These are phyloP conservation scores for Mrakiaceae sp. DNA, from an alignment of 1,284 basidiomycete species.

Conservation along the genomic window DNA sequence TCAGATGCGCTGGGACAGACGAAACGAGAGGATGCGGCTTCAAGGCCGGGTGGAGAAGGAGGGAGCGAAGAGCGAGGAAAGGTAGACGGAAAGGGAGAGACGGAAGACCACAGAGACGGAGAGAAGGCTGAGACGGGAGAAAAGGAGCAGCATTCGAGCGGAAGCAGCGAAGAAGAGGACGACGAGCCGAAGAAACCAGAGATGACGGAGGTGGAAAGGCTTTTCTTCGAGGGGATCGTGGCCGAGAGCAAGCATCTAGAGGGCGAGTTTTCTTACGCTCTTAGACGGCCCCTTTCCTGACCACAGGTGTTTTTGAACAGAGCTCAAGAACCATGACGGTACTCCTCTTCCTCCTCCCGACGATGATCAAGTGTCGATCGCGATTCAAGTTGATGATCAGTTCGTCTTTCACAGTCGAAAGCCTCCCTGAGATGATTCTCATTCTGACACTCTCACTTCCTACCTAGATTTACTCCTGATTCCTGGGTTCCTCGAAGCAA, in stretches of 20 bases:
- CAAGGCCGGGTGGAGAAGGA: too few species aligned
- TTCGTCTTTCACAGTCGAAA: slow-evolving; percentile 4
- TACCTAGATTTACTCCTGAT: slow-evolving; percentile 9
- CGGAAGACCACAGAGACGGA: too few species aligned
- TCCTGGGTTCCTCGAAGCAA: slow-evolving; percentile 19
- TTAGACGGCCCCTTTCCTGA: too few species aligned
- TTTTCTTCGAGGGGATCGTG: slow-evolving; percentile 16
- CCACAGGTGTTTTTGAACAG: neutral
- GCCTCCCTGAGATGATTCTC: neutral
- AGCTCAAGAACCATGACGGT: slow-evolving; percentile 17
- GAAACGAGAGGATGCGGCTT: too few species aligned
- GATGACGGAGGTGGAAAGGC: slow-evolving; percentile 13
- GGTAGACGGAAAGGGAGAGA: slow-evolving; percentile 1
- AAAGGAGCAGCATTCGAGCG: too few species aligned
- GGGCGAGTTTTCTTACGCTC: neutral
- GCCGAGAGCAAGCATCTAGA: slow-evolving; percentile 10
- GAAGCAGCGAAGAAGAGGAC: slow-evolving; percentile 8
- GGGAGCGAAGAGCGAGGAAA: neutral
- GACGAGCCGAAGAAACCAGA: slow-evolving; percentile 10
- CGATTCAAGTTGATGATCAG: slow-evolving; percentile 21
- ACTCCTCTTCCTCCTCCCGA: slow-evolving; percentile 1
- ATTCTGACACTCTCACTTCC: neutral
- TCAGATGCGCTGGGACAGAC: too few species aligned
- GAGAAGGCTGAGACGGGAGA: too few species aligned
- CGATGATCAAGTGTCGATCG: slow-evolving; percentile 17